A percentile compares a stretch with the other conserved stretches of the same genome.
Evolutionary conservation across 2,329 filamentous ascomycete genomes (phyloP).

Genomic region (Penicillium aurantiogriseum): DNA sequence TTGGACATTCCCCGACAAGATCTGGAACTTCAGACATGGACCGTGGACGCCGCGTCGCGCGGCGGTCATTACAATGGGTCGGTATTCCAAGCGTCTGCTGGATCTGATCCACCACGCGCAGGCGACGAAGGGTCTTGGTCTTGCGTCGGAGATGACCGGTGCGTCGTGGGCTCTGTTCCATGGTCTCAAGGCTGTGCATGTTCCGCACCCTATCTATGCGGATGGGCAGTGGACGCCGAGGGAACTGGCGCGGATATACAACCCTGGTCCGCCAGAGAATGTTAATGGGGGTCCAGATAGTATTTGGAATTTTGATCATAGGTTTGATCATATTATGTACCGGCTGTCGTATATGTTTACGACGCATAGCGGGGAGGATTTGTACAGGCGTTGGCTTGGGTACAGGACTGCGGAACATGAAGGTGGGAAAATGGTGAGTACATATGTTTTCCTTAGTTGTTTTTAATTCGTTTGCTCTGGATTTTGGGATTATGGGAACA

Average conservation of each 20-base stretch:
- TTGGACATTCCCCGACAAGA: conserved; percentile 22
- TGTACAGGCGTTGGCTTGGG: conserved; percentile 58
- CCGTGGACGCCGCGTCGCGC: conserved; percentile 19
- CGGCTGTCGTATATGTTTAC: conserved; percentile 31
- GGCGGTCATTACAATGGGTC: conserved; percentile 24
- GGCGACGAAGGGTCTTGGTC: conserved; percentile 66
- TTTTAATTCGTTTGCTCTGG: neutral
- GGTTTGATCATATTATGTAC: conserved; percentile 31
- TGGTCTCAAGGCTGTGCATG: conserved; percentile 72
- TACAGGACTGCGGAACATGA: conserved; percentile 19
- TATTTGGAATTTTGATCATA: conserved; percentile 34
- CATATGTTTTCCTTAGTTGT: neutral
- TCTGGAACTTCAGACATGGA: conserved; percentile 24
- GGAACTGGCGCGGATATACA: conserved; percentile 56
- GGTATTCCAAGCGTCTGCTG: conserved; percentile 21
- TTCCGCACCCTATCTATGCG: conserved; percentile 57
- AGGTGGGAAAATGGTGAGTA: conserved; percentile 20
- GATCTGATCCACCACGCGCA: conserved; percentile 68
- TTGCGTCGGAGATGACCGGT: conserved; percentile 76
- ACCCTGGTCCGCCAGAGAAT: conserved; percentile 52
- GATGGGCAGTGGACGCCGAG: conserved; percentile 56
- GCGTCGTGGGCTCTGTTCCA: conserved; percentile 69
- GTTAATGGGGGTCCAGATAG: conserved; percentile 48
- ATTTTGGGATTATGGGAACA: neutral
- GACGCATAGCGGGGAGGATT: conserved; percentile 44